Conservation (phyloP, 192 early-diverging fungal species). For the Geranomyces michiganensis region DNA sequence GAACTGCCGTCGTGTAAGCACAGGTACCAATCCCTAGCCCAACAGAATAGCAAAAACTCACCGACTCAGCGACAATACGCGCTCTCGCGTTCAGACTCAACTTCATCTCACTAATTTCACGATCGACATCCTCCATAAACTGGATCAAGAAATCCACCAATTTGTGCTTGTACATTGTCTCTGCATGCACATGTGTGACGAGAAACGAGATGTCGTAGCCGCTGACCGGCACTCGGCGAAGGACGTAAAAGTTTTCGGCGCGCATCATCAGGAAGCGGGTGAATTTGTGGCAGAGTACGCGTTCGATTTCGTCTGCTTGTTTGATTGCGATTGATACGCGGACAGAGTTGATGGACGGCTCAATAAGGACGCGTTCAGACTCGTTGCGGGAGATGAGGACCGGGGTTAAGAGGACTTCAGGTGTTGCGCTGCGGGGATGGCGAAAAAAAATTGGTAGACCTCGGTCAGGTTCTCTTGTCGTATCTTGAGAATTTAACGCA, state of each 20-base stretch:
- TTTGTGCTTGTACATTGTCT: slow-evolving; percentile 99
- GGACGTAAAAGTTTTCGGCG: slow-evolving; percentile 94
- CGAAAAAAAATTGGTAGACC: neutral
- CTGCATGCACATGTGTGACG: slow-evolving; percentile 96
- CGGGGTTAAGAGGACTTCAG: slow-evolving; percentile 85
- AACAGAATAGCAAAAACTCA: too few relatives aligned
- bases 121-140: slow-evolving; percentile 99
- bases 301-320: slow-evolving; percentile 96
- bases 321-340: slow-evolving; percentile 96
- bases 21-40: too few relatives aligned
- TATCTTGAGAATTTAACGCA: neutral
- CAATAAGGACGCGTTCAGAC: slow-evolving; percentile 90
- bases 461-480: neutral
- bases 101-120: slow-evolving; percentile 99
- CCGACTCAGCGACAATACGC: slow-evolving; percentile 85
- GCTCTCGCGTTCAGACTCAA: slow-evolving; percentile 90
- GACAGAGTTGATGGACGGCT: slow-evolving; percentile 90
- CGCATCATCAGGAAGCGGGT: slow-evolving; percentile 97
- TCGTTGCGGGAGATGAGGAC: slow-evolving; percentile 87
- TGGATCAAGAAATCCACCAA: slow-evolving; percentile 98
- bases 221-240: slow-evolving; percentile 82
- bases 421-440: slow-evolving; percentile 61
- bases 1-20: too few relatives aligned
- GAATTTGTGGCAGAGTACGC: slow-evolving; percentile 93
- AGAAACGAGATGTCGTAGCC: slow-evolving; percentile 97